Percentiles rank a stretch among this genome's conserved stretches.
phyloP scores from a whole-genome alignment of 305 asterid species.

The Salvia sclarea region DNA sequence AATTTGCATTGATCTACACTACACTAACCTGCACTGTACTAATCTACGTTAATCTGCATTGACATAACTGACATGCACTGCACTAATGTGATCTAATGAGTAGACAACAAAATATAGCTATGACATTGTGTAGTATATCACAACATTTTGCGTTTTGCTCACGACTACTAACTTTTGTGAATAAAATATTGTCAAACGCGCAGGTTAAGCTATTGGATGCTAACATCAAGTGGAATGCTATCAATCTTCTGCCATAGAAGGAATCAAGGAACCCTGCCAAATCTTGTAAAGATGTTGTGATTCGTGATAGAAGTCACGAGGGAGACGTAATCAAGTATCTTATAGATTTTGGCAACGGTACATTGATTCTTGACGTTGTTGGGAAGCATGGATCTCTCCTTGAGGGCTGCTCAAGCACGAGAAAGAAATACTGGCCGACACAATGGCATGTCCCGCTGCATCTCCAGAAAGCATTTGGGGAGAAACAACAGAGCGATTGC shows the following conservation, averaged over 20 bases:
- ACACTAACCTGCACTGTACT: too few relatives aligned
- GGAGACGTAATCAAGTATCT: constrained; percentile 64
- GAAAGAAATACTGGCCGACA: constrained; percentile 78
- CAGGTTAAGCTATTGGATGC: constrained; percentile 89
- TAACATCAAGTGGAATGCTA: constrained; percentile 73
- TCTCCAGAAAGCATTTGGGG: constrained; percentile 73
- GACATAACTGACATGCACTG: too few relatives aligned
- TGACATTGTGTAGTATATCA: too few relatives aligned
- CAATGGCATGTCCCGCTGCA: constrained; percentile 71
- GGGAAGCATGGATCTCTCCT: constrained; percentile 55
- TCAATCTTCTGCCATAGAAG: constrained; percentile 42
- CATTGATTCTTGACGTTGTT: constrained; percentile 75
- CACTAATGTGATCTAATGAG: too few relatives aligned
- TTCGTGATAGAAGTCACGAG: constrained; percentile 66
- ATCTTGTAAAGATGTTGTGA: constrained; percentile 64
- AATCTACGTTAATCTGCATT: too few relatives aligned
- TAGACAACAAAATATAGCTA: too few relatives aligned
- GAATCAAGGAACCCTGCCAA: constrained; percentile 53
- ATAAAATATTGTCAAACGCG: constrained; percentile 5
- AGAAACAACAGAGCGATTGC: constrained; percentile 58
- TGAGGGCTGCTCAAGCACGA: constrained; percentile 55
- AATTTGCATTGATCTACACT: too few relatives aligned
- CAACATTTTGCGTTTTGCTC: too few relatives aligned
- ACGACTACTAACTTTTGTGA: too few relatives aligned
- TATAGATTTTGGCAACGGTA: constrained; percentile 80